Percentiles rank a stretch among this genome's conserved stretches.
phyloP scores from a whole-genome alignment of 1,284 basidiomycete species.

The Ceratobasidium sp. region DNA sequence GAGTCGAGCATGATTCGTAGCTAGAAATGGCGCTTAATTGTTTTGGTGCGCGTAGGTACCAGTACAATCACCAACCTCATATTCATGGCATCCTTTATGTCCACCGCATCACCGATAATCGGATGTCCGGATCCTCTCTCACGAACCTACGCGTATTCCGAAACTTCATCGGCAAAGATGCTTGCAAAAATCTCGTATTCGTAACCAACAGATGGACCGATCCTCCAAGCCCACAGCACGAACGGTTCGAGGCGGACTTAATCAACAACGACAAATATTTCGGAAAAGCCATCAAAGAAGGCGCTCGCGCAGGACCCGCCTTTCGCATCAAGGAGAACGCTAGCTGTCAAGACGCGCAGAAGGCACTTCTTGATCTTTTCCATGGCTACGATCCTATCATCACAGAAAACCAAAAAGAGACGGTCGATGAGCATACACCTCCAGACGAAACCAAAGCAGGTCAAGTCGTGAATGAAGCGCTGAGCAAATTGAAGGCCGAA shows the following conservation, averaged over 20 bases:
- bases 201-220: conserved; percentile 16
- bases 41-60: neutral
- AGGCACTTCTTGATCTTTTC: conserved; percentile 8
- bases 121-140: neutral
- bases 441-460: neutral
- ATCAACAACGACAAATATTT: neutral
- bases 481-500: neutral
- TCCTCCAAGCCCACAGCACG: neutral
- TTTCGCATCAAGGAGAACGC: neutral
- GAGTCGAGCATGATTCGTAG: neutral
- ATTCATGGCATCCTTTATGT: conserved; percentile 11
- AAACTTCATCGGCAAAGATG: neutral
- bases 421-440: neutral
- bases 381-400: neutral
- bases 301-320: neutral
- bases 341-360: neutral
- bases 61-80: neutral
- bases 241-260: neutral
- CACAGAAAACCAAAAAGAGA: conserved; percentile 2
- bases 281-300: neutral
- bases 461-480: neutral
- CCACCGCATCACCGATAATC: neutral
- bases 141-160: conserved; percentile 4
- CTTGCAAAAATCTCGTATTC: conserved; percentile 7
- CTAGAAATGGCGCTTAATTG: neutral